Conservation (phyloP, 345 rosid genomes). For the Ceriops decandra region DNA sequence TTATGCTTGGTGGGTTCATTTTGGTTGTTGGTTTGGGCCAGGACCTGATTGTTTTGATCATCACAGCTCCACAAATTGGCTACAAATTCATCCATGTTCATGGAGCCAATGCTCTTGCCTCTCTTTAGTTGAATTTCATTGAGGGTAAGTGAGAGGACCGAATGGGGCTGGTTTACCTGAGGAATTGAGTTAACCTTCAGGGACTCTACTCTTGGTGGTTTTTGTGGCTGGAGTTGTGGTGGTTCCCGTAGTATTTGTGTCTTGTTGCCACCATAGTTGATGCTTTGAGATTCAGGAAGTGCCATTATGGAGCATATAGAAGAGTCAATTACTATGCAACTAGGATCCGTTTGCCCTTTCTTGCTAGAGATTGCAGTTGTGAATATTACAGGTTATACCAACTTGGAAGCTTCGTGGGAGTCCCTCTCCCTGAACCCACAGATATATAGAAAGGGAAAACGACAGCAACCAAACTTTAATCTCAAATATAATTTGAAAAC, state of each 20-base stretch:
- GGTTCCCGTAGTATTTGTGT: constrained; percentile 6
- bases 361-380: too few relatives aligned
- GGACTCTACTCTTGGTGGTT: constrained; percentile 11
- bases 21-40: constrained; percentile 15
- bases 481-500: too few relatives aligned
- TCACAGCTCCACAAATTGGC: constrained; percentile 65
- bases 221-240: constrained; percentile 15
- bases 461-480: too few relatives aligned
- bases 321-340: too few relatives aligned
- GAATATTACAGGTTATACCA: too few relatives aligned
- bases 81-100: constrained; percentile 93
- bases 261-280: constrained; percentile 2
- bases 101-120: constrained; percentile 71
- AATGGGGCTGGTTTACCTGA: constrained; percentile 34
- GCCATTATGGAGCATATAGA: background rate
- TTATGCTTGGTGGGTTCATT: constrained; percentile 1
- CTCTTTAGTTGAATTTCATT: constrained; percentile 77
- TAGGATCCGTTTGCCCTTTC: too few relatives aligned
- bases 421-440: too few relatives aligned
- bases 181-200: constrained; percentile 19
- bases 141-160: constrained; percentile 67
- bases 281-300: constrained; percentile 13
- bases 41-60: constrained; percentile 29
- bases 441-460: too few relatives aligned
- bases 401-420: too few relatives aligned